Evolutionary conservation across 345 rosid genomes (phyloP).

Genomic region (Melastoma malabathricum): DNA sequence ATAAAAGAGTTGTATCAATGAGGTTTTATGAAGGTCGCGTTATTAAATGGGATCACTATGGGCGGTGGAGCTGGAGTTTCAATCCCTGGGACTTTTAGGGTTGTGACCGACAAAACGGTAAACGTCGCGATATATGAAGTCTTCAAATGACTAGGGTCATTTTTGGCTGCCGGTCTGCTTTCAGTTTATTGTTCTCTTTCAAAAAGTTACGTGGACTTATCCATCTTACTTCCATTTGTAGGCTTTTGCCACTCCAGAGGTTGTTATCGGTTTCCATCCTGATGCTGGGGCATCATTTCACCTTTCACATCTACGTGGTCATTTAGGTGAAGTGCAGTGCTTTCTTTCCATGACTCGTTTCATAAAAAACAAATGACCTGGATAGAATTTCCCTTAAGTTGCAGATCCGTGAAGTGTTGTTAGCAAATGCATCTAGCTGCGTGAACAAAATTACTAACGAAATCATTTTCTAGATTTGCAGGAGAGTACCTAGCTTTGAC

Average conservation of each 20-base stretch:
- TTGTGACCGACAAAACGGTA: slow-evolving; percentile 84
- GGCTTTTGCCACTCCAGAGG: slow-evolving; percentile 95
- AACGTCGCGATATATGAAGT: slow-evolving; percentile 2
- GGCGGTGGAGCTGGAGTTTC: slow-evolving; percentile 97
- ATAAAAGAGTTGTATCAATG: not conserved
- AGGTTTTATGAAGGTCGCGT: slow-evolving; percentile 45
- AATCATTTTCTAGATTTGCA: slow-evolving; percentile 15
- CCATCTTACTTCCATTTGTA: slow-evolving; percentile 20
- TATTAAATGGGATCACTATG: slow-evolving; percentile 84
- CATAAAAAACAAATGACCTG: too few relatives aligned
- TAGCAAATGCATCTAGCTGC: too few relatives aligned
- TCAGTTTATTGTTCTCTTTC: not conserved
- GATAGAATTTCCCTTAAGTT: too few relatives aligned
- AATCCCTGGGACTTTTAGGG: slow-evolving; percentile 72
- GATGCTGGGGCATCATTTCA: slow-evolving; percentile 95
- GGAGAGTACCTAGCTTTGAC: slow-evolving; percentile 87
- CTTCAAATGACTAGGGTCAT: not conserved
- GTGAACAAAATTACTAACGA: too few relatives aligned
- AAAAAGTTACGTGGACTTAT: not conserved
- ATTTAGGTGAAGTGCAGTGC: slow-evolving; percentile 41
- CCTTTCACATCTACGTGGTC: slow-evolving; percentile 78
- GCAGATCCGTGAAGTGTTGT: too few relatives aligned
- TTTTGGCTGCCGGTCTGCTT: not conserved
- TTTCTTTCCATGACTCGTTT: not conserved
- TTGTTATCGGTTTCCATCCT: slow-evolving; percentile 88